A percentile compares a stretch with the other conserved stretches of the same genome.
Conservation (phyloP, 202 grass and related monocot species). For the Eragrostis tef region DNA sequence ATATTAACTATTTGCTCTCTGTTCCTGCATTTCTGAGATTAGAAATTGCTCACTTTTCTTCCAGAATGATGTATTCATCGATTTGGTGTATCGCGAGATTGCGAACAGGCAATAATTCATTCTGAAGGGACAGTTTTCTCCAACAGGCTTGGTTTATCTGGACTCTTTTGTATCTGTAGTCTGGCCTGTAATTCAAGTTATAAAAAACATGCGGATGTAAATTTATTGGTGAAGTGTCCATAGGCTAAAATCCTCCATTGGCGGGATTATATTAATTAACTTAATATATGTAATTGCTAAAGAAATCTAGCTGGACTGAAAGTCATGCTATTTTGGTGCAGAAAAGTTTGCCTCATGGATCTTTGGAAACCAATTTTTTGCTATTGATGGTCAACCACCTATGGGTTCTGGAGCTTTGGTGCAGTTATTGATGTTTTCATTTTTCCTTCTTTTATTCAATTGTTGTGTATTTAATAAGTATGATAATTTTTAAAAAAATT, state of each 20-base stretch:
- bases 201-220: conserved; percentile 26
- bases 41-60: not conserved
- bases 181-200: conserved; percentile 13
- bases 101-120: conserved; percentile 47
- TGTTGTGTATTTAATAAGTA: no score
- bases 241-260: conserved; percentile 11
- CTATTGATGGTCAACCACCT: not conserved
- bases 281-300: conserved; percentile 37
- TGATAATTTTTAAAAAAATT: no score
- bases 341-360: not conserved
- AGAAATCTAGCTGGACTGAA: conserved; percentile 12
- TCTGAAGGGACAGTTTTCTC: not conserved
- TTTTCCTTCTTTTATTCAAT: no score
- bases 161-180: not conserved
- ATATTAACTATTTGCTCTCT: not conserved
- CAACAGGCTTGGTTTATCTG: conserved; percentile 14
- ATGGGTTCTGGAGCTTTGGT: no score
- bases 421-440: no score
- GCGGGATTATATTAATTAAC: conserved; percentile 21
- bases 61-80: conserved; percentile 57
- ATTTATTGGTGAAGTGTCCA: conserved; percentile 34
- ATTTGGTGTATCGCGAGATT: conserved; percentile 62
- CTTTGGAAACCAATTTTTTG: not conserved
- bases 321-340: conserved; percentile 18
- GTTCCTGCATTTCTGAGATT: not conserved